Evolutionary conservation across 2,329 filamentous ascomycete genomes (phyloP).

Genomic region (Lizonia empirigonia): DNA sequence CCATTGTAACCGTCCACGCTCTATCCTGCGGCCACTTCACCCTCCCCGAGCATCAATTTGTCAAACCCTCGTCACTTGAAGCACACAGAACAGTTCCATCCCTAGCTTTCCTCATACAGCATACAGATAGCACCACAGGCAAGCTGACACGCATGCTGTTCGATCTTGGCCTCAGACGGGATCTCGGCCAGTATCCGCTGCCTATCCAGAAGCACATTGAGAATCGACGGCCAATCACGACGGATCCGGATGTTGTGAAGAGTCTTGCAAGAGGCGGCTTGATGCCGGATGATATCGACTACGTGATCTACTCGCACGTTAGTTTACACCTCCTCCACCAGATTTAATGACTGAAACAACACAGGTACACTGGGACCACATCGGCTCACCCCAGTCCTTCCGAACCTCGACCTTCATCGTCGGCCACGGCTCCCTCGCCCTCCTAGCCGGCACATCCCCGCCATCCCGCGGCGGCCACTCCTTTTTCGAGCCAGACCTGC

Average conservation of each 20-base stretch:
- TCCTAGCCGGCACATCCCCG: slow-evolving; percentile 31
- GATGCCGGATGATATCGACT: slow-evolving; percentile 48
- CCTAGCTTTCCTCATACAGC: slow-evolving; percentile 60
- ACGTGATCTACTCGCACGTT: slow-evolving; percentile 51
- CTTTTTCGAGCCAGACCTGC: slow-evolving; percentile 52
- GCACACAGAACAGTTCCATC: slow-evolving; percentile 59
- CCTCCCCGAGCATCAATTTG: slow-evolving; percentile 56
- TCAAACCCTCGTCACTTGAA: slow-evolving; percentile 52
- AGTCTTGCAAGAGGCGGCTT: slow-evolving; percentile 48
- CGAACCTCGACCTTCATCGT: slow-evolving; percentile 48
- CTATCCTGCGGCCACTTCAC: slow-evolving; percentile 51
- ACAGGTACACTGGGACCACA: slow-evolving; percentile 52
- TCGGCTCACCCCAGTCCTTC: slow-evolving; percentile 51
- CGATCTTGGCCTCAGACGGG: slow-evolving; percentile 59
- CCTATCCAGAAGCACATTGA: slow-evolving; percentile 55
- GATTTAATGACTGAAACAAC: not conserved
- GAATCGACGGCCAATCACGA: slow-evolving; percentile 53
- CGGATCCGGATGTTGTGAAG: slow-evolving; percentile 48
- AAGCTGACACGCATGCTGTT: slow-evolving; percentile 55
- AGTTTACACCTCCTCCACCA: slow-evolving; percentile 11
- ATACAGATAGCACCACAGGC: slow-evolving; percentile 41
- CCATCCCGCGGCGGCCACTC: slow-evolving; percentile 41
- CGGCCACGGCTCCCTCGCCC: slow-evolving; percentile 38
- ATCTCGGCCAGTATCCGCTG: slow-evolving; percentile 52
- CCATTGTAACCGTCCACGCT: slow-evolving; percentile 47